phyloP scores from a whole-genome alignment of 2,329 filamentous ascomycete species.

The Penicillium sp. region DNA sequence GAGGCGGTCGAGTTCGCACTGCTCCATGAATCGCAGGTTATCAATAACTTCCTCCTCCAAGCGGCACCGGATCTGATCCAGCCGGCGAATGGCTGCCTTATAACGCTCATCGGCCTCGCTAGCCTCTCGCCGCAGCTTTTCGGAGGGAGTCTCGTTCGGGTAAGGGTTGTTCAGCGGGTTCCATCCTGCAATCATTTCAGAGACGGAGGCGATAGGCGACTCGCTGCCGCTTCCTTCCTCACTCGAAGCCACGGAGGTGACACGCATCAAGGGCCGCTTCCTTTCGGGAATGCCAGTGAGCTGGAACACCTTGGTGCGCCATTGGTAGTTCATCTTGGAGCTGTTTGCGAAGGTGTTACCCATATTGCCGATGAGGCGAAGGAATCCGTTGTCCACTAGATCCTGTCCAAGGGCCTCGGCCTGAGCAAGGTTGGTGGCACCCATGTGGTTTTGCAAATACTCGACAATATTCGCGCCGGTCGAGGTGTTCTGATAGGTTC shows the following conservation, averaged over 20 bases:
- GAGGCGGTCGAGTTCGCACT: constrained; percentile 91
- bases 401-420: constrained; percentile 96
- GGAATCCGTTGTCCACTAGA: constrained; percentile 79
- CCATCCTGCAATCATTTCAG: constrained; percentile 89
- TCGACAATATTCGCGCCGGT: constrained; percentile 92
- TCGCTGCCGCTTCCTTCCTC: constrained; percentile 67
- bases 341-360: constrained; percentile 97
- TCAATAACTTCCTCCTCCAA: constrained; percentile 94
- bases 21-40: constrained; percentile 93
- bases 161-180: constrained; percentile 87
- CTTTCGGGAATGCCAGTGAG: constrained; percentile 86
- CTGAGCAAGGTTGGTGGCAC: constrained; percentile 81
- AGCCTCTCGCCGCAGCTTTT: constrained; percentile 86
- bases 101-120: constrained; percentile 91
- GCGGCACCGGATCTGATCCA: constrained; percentile 89
- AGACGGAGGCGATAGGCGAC: constrained; percentile 81
- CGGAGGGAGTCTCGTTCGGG: constrained; percentile 89
- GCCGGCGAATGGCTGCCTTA: constrained; percentile 80
- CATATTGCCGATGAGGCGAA: constrained; percentile 90
- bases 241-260: constrained; percentile 71
- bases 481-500: constrained; percentile 92
- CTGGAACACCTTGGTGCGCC: constrained; percentile 90
- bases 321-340: constrained; percentile 96
- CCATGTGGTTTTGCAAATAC: constrained; percentile 89
- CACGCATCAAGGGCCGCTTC: constrained; percentile 72